These are phyloP conservation scores for Geranomyces michiganensis DNA, from an alignment of 192 early-diverging fungal genomes.

Conservation along the genomic window DNA sequence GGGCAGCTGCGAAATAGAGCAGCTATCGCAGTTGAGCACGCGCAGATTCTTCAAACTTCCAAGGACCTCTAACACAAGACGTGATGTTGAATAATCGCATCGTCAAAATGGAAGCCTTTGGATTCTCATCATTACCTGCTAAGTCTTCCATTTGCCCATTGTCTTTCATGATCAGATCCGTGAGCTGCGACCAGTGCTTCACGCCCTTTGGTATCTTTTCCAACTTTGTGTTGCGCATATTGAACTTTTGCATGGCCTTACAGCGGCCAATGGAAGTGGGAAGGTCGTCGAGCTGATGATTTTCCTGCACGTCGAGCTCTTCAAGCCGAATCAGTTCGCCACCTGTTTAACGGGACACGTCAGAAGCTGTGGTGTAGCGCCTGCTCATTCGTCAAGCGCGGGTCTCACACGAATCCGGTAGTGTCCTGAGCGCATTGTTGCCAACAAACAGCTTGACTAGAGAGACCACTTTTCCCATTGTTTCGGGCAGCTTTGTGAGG, in stretches of 20 bases:
- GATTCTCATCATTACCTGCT: constrained; percentile 40
- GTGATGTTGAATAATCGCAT: too few relatives aligned
- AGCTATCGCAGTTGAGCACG: constrained; percentile 42
- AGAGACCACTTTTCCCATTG: constrained; percentile 28
- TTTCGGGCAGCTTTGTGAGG: constrained; percentile 38
- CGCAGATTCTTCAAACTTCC: constrained; percentile 29
- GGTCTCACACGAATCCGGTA: constrained; percentile 46
- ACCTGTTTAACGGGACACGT: constrained; percentile 21
- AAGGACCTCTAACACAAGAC: constrained; percentile 32
- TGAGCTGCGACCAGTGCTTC: constrained; percentile 43
- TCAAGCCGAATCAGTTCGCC: constrained; percentile 46
- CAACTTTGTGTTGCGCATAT: constrained; percentile 45
- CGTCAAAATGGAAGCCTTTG: too few relatives aligned
- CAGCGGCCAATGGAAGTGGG: constrained; percentile 38
- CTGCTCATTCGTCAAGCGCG: background rate
- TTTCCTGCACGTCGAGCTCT: constrained; percentile 52
- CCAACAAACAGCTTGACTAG: constrained; percentile 35
- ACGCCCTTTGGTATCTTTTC: constrained; percentile 40
- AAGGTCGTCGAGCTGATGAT: constrained; percentile 49
- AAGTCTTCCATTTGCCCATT: constrained; percentile 54
- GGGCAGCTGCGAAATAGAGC: constrained; percentile 44
- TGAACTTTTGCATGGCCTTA: constrained; percentile 36
- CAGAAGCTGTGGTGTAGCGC: background rate
- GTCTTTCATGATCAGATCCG: constrained; percentile 45
- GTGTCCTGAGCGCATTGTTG: constrained; percentile 34